These are phyloP conservation scores for Ophiorrhiza pumila DNA, from an alignment of 257 asterid genomes.

Conservation along the genomic window DNA sequence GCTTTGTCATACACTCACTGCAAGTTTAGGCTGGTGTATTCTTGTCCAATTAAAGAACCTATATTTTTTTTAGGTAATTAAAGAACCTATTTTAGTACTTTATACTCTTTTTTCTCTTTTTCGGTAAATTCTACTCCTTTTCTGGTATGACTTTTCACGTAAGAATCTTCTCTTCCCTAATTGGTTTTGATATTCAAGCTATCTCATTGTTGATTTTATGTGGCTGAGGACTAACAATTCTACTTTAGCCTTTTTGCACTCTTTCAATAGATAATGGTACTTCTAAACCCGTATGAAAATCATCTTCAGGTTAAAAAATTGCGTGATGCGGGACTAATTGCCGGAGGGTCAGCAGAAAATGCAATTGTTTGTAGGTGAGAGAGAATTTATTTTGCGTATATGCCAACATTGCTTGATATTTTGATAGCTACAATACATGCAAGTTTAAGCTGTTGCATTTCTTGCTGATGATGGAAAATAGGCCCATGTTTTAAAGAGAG, in stretches of 20 bases:
- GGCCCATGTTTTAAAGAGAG: background rate
- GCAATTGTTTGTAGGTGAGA: conserved; percentile 83
- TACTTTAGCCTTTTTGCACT: background rate
- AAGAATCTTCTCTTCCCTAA: background rate
- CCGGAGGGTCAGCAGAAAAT: conserved; percentile 75
- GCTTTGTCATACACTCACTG: too few species aligned
- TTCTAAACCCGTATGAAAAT: conserved; percentile 16
- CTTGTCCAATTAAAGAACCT: background rate
- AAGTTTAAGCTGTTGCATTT: background rate
- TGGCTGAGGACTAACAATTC: background rate
- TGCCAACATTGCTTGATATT: background rate
- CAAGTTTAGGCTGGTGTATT: background rate
- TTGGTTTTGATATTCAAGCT: background rate
- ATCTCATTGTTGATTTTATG: background rate
- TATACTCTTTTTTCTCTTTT: too few species aligned
- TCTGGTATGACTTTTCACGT: background rate
- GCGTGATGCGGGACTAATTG: conserved; percentile 67
- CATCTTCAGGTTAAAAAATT: conserved; percentile 64
- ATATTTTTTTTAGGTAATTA: too few species aligned
- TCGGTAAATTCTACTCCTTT: too few species aligned
- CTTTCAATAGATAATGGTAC: background rate
- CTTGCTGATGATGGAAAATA: background rate
- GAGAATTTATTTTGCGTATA: conserved; percentile 5
- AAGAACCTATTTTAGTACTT: too few species aligned
- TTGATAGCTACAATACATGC: background rate